Conservation (phyloP, 2,329 filamentous ascomycete species). For the Trematosphaeria pertusa region DNA sequence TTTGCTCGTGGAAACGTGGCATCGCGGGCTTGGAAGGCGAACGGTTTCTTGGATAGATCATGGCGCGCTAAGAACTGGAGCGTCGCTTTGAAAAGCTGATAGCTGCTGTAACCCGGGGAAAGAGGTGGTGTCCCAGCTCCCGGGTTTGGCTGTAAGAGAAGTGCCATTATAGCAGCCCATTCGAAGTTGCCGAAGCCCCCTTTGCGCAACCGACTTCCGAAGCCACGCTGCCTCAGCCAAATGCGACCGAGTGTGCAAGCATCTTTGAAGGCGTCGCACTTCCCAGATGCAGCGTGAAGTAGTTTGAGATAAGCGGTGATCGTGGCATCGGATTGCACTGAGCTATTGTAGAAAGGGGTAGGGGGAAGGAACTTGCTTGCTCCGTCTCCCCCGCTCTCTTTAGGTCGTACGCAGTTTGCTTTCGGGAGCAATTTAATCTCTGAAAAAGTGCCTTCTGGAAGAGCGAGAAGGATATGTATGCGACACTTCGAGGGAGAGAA, state of each 20-base stretch:
- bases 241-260: slow-evolving; percentile 84
- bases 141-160: slow-evolving; percentile 80
- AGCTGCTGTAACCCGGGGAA: slow-evolving; percentile 82
- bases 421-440: slow-evolving; percentile 72
- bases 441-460: slow-evolving; percentile 73
- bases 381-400: slow-evolving; percentile 55
- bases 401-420: slow-evolving; percentile 72
- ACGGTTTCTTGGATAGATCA: slow-evolving; percentile 73
- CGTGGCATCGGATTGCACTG: slow-evolving; percentile 77
- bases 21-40: slow-evolving; percentile 55
- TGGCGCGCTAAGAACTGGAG: slow-evolving; percentile 84
- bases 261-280: slow-evolving; percentile 77
- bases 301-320: slow-evolving; percentile 78
- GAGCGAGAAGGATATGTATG: slow-evolving; percentile 80
- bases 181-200: slow-evolving; percentile 96
- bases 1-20: slow-evolving; percentile 49
- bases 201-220: slow-evolving; percentile 70
- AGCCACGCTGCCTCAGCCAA: slow-evolving; percentile 89
- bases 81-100: slow-evolving; percentile 92
- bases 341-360: slow-evolving; percentile 89
- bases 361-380: slow-evolving; percentile 47
- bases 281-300: slow-evolving; percentile 71
- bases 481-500: slow-evolving; percentile 43
- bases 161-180: slow-evolving; percentile 80
- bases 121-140: slow-evolving; percentile 74